phyloP scores from a whole-genome alignment of 148 eudicot genomes.

The Mesembryanthemum crystallinum region DNA sequence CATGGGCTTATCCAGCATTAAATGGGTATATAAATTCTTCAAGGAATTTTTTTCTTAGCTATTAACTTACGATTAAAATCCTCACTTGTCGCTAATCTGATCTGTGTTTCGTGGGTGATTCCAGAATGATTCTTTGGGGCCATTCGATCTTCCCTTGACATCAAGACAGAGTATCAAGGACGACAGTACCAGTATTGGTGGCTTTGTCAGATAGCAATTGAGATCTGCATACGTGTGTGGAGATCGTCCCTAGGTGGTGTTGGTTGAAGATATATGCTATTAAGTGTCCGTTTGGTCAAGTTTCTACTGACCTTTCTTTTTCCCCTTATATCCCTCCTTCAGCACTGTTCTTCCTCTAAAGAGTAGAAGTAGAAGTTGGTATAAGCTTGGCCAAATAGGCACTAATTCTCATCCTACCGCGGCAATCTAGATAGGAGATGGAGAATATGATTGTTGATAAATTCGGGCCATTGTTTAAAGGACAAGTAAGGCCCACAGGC shows the following conservation, averaged over 20 bases:
- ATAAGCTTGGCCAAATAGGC: no score
- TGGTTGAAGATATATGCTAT: neutral
- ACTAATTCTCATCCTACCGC: no score
- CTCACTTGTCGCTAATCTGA: neutral
- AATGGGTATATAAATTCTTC: conserved; percentile 41
- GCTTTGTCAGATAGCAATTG: conserved; percentile 32
- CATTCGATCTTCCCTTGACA: conserved; percentile 50
- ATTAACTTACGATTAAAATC: neutral
- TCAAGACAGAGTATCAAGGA: conserved; percentile 33
- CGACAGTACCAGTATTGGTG: conserved; percentile 37
- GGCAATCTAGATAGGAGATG: neutral
- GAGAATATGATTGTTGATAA: neutral
- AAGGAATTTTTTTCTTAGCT: neutral
- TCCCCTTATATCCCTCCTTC: no score
- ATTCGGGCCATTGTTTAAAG: neutral
- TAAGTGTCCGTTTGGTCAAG: no score
- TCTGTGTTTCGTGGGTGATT: conserved; percentile 2
- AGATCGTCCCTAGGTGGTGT: conserved; percentile 7
- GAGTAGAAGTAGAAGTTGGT: no score
- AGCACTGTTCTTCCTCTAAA: no score
- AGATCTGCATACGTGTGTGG: conserved; percentile 9
- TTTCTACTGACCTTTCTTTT: no score
- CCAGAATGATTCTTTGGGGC: conserved; percentile 65
- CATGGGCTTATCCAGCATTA: conserved; percentile 52
- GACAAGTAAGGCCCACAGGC: conserved; percentile 23